Conservation (phyloP, 2,329 filamentous ascomycete species). For the Cercospora nicotianae region DNA sequence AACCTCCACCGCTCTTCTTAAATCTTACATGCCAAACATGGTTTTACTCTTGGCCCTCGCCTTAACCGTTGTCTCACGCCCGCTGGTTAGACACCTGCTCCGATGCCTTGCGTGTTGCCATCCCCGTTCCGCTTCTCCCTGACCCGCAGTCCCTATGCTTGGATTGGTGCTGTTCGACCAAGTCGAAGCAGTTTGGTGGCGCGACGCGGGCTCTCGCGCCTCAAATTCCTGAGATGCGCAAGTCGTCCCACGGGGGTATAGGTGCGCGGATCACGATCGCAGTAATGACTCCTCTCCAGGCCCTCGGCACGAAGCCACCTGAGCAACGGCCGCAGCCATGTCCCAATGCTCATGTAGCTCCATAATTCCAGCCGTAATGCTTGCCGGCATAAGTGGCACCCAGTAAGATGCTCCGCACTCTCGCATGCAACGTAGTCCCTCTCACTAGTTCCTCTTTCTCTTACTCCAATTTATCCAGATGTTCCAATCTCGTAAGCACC, state of each 20-base stretch:
- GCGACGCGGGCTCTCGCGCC: neutral
- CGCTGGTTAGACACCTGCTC: neutral
- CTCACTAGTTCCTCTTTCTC: neutral
- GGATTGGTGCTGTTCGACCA: neutral
- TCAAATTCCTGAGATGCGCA: neutral
- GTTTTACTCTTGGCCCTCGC: too few relatives aligned
- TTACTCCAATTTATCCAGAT: constrained; percentile 91
- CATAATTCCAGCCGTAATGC: neutral
- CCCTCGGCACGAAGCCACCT: neutral
- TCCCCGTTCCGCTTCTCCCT: neutral
- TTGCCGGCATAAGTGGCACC: neutral
- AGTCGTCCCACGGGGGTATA: neutral
- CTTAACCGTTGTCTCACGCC: neutral
- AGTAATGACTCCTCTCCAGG: neutral
- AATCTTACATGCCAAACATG: neutral
- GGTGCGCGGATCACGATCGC: neutral
- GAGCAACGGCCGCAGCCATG: neutral
- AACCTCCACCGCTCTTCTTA: too few relatives aligned
- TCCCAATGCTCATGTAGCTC: neutral
- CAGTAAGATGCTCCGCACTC: too few relatives aligned
- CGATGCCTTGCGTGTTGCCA: neutral
- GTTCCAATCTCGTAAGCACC: constrained; percentile 87
- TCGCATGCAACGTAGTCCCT: neutral
- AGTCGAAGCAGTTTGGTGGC: neutral
- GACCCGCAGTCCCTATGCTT: neutral